Conservation (phyloP, 2,329 filamentous ascomycete species). For the Fusarium penzigii region DNA sequence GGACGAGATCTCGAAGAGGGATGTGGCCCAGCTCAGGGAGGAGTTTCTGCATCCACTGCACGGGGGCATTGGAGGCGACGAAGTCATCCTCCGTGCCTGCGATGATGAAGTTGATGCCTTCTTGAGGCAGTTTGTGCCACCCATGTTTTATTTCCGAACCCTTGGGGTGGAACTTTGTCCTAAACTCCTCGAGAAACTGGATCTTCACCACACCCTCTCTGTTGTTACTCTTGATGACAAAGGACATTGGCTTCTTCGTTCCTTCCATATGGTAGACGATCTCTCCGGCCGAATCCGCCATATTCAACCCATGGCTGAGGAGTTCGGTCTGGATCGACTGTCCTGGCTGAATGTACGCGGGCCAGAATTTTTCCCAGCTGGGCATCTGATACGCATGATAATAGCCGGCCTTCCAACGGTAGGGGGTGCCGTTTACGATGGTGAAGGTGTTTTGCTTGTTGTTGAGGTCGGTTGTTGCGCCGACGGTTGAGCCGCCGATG, state of each 20-base stretch:
- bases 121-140: constrained; percentile 6
- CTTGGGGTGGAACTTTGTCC: constrained; percentile 20
- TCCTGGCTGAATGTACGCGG: constrained; percentile 30
- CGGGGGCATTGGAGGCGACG: constrained; percentile 24
- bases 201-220: constrained; percentile 11
- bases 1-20: constrained; percentile 31
- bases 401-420: constrained; percentile 27
- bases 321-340: constrained; percentile 11
- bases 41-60: constrained; percentile 33
- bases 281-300: constrained; percentile 28
- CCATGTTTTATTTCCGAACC: constrained; percentile 17
- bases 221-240: constrained; percentile 21
- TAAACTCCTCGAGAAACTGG: constrained; percentile 23
- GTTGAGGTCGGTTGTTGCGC: neutral
- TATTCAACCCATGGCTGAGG: neutral
- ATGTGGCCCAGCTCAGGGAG: constrained; percentile 28
- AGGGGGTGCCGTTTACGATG: constrained; percentile 38
- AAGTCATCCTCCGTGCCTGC: constrained; percentile 35
- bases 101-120: constrained; percentile 30
- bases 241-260: constrained; percentile 28
- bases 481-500: neutral
- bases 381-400: constrained; percentile 20
- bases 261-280: constrained; percentile 31
- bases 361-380: constrained; percentile 25
- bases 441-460: constrained; percentile 10